Base-by-base conservation (phyloP, 1,284 basidiomycete genomes). In the Takashimella koratensis region DNA sequence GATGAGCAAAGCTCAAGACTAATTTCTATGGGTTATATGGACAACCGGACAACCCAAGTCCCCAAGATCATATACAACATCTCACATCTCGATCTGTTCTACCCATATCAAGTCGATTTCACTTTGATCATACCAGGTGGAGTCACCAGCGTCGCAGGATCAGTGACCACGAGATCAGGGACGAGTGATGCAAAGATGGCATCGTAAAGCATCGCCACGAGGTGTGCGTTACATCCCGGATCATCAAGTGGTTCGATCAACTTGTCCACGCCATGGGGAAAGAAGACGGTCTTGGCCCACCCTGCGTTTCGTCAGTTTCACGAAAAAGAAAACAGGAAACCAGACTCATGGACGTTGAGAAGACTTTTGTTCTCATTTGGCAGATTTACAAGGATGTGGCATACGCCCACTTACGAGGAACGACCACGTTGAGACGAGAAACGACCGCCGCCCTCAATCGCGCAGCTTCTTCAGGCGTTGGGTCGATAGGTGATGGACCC, bases 201-300 rank as follows among this genome's bases (percentile, higher is more conserved):
- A 39, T 68, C 62, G n/a, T 67, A 51, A 2, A 73, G 21, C 59
- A 72, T 67, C 1, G 51, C 66, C 1, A 73, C 57, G 11, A 76
- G 49, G 51, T 74, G 73, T 13, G 68, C 65, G 54, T 74, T 76
- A 39, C 70, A 70, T 4, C 63, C 60, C 3, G 56, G 11, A 47
- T 73, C 56, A 1, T 60, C 57, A 6, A 76, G n/a, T 0, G 63
- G 57, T 20, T 66, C 66, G 4, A 70, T 53, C 1, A 68, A 27
- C 3, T 47, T 22, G 43, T 36, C 30, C 16, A 36, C 16, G 8
- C 30, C 30, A 8, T 8, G 8, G 4, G 59, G 62, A 12, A 45
- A 44, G 27, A 66, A 52, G 19, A 54, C 25, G 4, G 4, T 23
- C 25, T 46, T 52, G 21, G 59, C 5, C 30, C 30, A 36, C 16